Evolutionary conservation across 768 basidiomycete genomes (phyloP).

Genomic region (Phanerodontia chrysosporium): DNA sequence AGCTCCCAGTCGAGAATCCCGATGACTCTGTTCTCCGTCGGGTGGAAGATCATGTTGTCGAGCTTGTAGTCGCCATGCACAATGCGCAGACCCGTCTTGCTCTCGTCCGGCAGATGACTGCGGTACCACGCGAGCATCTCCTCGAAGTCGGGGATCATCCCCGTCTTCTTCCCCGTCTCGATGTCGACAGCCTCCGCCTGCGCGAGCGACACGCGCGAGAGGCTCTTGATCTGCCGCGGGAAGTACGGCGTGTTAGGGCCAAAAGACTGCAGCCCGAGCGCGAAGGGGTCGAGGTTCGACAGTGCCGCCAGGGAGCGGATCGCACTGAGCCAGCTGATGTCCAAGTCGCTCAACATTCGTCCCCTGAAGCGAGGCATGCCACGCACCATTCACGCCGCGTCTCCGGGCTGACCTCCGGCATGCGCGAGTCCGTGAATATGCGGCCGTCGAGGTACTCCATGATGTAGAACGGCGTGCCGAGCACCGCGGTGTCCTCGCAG

Average conservation of each 20-base stretch:
- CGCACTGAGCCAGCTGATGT: slow-evolving; percentile 71
- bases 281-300: slow-evolving; percentile 56
- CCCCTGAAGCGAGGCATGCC: background rate
- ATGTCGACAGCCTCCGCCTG: slow-evolving; percentile 70
- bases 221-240: slow-evolving; percentile 88
- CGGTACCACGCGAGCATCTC: slow-evolving; percentile 77
- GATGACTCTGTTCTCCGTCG: slow-evolving; percentile 86
- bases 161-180: slow-evolving; percentile 54
- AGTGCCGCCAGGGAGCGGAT: slow-evolving; percentile 67
- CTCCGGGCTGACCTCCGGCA: slow-evolving; percentile 61
- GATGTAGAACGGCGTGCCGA: slow-evolving; percentile 91
- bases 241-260: slow-evolving; percentile 81
- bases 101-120: slow-evolving; percentile 71
- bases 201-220: slow-evolving; percentile 74
- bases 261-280: slow-evolving; percentile 65
- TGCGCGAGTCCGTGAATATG: slow-evolving; percentile 82
- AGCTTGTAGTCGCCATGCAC: slow-evolving; percentile 98
- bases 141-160: slow-evolving; percentile 71
- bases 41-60: slow-evolving; percentile 96
- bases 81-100: slow-evolving; percentile 70
- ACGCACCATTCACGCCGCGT: slow-evolving; percentile 72
- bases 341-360: background rate
- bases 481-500: slow-evolving; percentile 71
- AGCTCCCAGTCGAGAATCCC: slow-evolving; percentile 98
- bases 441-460: slow-evolving; percentile 96